Base-by-base conservation (phyloP, 2,329 filamentous ascomycete genomes). In the Emergomyces pasteurianus region DNA sequence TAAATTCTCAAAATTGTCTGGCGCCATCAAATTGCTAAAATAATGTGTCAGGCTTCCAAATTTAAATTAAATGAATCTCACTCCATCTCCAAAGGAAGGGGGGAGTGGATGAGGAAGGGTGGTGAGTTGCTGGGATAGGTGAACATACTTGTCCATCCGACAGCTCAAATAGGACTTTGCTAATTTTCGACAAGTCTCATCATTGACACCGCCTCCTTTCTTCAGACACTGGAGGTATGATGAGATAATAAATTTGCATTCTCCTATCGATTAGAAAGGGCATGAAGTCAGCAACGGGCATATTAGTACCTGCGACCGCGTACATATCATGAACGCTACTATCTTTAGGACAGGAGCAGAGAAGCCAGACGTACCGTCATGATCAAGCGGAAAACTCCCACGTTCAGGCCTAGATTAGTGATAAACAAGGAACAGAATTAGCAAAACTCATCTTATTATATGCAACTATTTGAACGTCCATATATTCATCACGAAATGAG, bases 381-480 rank as follows among this genome's bases (percentile, higher is more conserved):
- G 92, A 74, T 97, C 92, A 60, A 97, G 84, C n/a, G 92, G 92
- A 71, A 97, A 97, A 69, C 90, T 95, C 60, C 92, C 92, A 68
- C 92, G 86, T 73, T 96, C 89, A 5, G 92, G 92, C 61, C 90
- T 94, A 54, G 38, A 21, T 21, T 18, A 21, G n/a, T 31, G 26
- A 23, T 38, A 47, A n/a, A n/a, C 16, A n/a, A 46, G n/a, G 26
- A 56, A 8, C 8, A 34, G 31, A 21, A 7, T 47, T 43, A 56
- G 36, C 53, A n/a, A 61, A 54, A 52, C 42, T 54, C 49, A 26
- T 38, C 31, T 3, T n/a, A 54, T n/a, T 18, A 21, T 23, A 54
- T 4, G 31, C 16, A 38, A n/a, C 23, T 36, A 38, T 31, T 34
- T 9, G 23, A 23, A 36, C 50, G 14, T 14, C 10, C 31, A 54